Evolutionary conservation across 208 protist genomes (phyloP).

Genomic region (Endotrypanum monterogeii): DNA sequence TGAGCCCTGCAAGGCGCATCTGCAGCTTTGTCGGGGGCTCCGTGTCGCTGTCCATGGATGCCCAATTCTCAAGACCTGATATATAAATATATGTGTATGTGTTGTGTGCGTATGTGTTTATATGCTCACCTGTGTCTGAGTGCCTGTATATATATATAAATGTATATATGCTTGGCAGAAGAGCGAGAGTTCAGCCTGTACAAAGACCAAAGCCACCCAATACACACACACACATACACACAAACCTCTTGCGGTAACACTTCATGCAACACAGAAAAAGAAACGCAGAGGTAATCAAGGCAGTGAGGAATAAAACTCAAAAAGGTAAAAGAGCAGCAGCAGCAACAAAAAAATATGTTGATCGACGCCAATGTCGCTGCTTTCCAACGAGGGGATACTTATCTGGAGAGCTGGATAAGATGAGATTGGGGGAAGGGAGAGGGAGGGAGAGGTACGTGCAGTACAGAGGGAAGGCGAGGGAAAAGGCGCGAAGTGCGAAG

Average conservation of each 20-base stretch:
- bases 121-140: too few relatives aligned
- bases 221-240: too few relatives aligned
- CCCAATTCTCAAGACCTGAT: too few relatives aligned
- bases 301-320: too few relatives aligned
- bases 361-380: too few relatives aligned
- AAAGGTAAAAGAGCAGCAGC: too few relatives aligned
- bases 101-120: constrained; percentile 4
- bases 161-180: too few relatives aligned
- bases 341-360: too few relatives aligned
- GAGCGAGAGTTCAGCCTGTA: too few relatives aligned
- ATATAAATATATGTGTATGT: background rate
- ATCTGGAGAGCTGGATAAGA: background rate
- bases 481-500: background rate
- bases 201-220: too few relatives aligned
- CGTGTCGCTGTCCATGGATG: constrained; percentile 52
- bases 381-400: too few relatives aligned
- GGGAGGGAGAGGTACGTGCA: constrained; percentile 14
- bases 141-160: background rate
- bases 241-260: background rate
- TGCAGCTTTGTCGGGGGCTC: constrained; percentile 37
- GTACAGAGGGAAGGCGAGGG: background rate
- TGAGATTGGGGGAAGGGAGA: background rate
- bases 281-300: too few relatives aligned
- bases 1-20: constrained; percentile 41
- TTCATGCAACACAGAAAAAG: background rate